phyloP scores from a whole-genome alignment of 306 rosid species.

The Acacia confusa region DNA sequence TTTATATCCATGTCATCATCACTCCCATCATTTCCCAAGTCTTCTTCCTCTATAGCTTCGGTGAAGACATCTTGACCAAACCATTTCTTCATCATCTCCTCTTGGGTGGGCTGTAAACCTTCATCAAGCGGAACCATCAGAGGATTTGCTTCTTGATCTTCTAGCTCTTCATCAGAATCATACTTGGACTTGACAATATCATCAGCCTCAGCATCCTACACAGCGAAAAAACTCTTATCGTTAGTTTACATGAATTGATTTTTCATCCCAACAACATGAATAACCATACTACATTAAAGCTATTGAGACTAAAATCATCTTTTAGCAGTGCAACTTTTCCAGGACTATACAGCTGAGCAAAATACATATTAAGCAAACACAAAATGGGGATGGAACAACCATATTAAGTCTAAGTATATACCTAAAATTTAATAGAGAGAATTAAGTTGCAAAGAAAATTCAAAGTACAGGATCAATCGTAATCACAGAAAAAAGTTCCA shows the following conservation, averaged over 20 bases:
- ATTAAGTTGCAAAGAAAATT: neutral
- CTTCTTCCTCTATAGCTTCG: slow-evolving; percentile 78
- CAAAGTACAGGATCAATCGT: neutral
- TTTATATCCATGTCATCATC: slow-evolving; percentile 73
- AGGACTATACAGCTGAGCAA: neutral
- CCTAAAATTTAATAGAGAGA: neutral
- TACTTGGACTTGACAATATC: slow-evolving; percentile 52
- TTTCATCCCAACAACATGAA: slow-evolving; percentile 4
- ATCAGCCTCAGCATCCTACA: slow-evolving; percentile 63
- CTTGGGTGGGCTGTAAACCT: slow-evolving; percentile 62
- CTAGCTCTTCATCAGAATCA: slow-evolving; percentile 75
- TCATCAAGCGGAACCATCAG: slow-evolving; percentile 78
- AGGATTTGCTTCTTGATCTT: slow-evolving; percentile 72
- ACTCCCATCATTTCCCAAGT: slow-evolving; percentile 47
- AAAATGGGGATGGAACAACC: neutral
- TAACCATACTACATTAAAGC: neutral
- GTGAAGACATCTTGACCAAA: slow-evolving; percentile 87
- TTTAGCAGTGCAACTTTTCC: neutral
- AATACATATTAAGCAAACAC: neutral
- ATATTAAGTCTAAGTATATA: neutral
- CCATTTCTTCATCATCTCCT: slow-evolving; percentile 80
- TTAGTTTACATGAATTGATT: neutral
- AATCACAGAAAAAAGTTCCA: neutral
- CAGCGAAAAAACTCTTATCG: slow-evolving; percentile 22
- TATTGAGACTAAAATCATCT: neutral